Evolutionary conservation across 176 grass and related monocot genomes (phyloP), one percentile per base, ranked within the genome.

Genomic region (Areca catechu): DNA sequence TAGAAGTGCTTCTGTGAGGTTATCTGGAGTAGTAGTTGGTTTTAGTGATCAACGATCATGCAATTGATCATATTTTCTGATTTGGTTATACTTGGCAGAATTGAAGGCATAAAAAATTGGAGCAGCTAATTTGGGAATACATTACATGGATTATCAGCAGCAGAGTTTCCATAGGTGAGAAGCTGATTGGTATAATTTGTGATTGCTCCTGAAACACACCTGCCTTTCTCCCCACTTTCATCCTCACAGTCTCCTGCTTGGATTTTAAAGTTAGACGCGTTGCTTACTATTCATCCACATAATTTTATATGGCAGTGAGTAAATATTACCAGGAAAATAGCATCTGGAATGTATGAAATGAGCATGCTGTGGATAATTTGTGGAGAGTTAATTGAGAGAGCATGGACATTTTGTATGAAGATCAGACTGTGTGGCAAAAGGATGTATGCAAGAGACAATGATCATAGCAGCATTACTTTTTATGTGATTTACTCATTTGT

Each of bases 181-280:
- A 89, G 86, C 62, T 89, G 77, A 18, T 67, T 24, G 17, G 86
- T 89, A 63, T 85, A 89, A 72, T 89, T 85, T 63, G 57, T 81
- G 66, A 89, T 89, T 77, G 77, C 77, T 50, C 81, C 86, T 7
- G 86, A 82, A 56, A 89, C 86, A 54, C 86, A 85, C 12, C 74
- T 47, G n/a, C 70, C 86, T 64, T 30, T 48, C 56, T 71, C 49
- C 37, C 81, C 81, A 0, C 71, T 71, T 60, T 78, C 81, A 23
- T 89, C 81, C 71, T 85, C 85, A 51, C 86, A 89, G 62, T 89
- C 86, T 58, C 70, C 56, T 71, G 68, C 19, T 56, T 19, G 51
- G 14, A 30, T 21, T 43, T 43, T 43, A 43, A 43, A 43, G 14
- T 14, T 14, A 12, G 2, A 12, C 3, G 34, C 9, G 2, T 43